phyloP scores from a whole-genome alignment of 108 stramenopile genomes.

The Skeletonema tropicum region DNA sequence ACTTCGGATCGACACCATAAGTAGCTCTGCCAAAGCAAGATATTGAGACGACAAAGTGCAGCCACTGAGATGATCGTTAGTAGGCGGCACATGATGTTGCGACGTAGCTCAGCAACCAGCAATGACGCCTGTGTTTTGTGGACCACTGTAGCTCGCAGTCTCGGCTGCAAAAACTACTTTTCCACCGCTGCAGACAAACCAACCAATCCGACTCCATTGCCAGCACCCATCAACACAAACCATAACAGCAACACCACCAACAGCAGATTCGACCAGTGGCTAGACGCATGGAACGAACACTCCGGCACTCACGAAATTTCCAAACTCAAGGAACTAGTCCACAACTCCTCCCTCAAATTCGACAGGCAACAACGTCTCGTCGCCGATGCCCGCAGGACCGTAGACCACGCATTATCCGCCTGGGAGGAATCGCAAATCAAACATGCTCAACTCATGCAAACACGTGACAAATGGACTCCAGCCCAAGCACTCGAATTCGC shows the following conservation, averaged over 20 bases:
- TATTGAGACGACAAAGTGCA: too few relatives aligned
- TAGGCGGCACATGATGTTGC: too few relatives aligned
- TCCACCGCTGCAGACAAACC: too few relatives aligned
- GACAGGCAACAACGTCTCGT: conserved; percentile 48
- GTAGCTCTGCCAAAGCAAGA: too few relatives aligned
- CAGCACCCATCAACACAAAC: background rate
- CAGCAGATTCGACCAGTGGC: background rate
- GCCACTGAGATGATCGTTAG: too few relatives aligned
- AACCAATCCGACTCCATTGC: too few relatives aligned
- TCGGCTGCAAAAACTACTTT: too few relatives aligned
- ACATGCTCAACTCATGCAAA: conserved; percentile 47
- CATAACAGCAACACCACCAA: background rate
- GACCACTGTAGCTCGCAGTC: too few relatives aligned
- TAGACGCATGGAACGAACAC: conserved; percentile 40
- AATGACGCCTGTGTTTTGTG: too few relatives aligned
- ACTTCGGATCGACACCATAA: too few relatives aligned
- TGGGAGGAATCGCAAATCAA: conserved; percentile 47
- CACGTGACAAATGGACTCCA: conserved; percentile 60
- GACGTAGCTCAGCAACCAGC: too few relatives aligned
- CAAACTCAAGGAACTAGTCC: conserved; percentile 51
- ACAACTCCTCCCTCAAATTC: conserved; percentile 44
- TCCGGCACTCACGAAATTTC: conserved; percentile 54
- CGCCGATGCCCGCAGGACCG: conserved; percentile 26
- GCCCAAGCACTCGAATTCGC: conserved; percentile 60
- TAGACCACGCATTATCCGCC: conserved; percentile 35